Conservation (phyloP, 108 stramenopile species). For the Stephanodiscus minutulus region DNA sequence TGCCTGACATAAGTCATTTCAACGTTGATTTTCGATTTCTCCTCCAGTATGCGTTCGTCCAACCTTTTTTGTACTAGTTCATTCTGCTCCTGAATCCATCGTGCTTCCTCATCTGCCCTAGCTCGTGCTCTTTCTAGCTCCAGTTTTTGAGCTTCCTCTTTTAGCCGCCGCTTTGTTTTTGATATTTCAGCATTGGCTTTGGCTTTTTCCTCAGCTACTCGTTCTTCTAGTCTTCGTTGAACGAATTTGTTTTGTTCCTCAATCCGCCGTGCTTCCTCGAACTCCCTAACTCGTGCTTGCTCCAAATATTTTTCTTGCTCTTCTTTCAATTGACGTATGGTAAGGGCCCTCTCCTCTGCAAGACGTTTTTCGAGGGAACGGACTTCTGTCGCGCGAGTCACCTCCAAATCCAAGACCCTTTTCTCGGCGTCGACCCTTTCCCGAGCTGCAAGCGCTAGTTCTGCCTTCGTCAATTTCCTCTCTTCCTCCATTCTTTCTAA, state of each 20-base stretch:
- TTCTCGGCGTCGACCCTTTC: constrained; percentile 6
- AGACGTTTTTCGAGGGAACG: constrained; percentile 13
- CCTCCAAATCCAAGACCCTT: neutral
- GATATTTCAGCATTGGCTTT: constrained; percentile 21
- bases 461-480: neutral
- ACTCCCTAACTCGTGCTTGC: neutral
- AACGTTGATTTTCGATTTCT: constrained; percentile 15
- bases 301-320: constrained; percentile 1
- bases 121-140: constrained; percentile 6
- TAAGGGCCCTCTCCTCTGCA: neutral
- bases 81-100: constrained; percentile 9
- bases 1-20: constrained; percentile 1
- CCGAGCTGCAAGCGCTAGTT: constrained; percentile 4
- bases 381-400: neutral
- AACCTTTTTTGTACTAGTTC: constrained; percentile 3
- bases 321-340: constrained; percentile 8
- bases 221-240: constrained; percentile 12
- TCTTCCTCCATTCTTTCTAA: constrained; percentile 10
- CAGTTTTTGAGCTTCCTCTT: constrained; percentile 2
- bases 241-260: constrained; percentile 9
- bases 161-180: neutral
- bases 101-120: constrained; percentile 18
- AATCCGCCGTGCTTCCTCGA: constrained; percentile 7
- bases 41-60: constrained; percentile 13
- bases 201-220: constrained; percentile 18